Evolutionary conservation across 2,329 filamentous ascomycete species (phyloP), one percentile per base, ranked within the genome.

Genomic region (Talaromyces amestolkiae): DNA sequence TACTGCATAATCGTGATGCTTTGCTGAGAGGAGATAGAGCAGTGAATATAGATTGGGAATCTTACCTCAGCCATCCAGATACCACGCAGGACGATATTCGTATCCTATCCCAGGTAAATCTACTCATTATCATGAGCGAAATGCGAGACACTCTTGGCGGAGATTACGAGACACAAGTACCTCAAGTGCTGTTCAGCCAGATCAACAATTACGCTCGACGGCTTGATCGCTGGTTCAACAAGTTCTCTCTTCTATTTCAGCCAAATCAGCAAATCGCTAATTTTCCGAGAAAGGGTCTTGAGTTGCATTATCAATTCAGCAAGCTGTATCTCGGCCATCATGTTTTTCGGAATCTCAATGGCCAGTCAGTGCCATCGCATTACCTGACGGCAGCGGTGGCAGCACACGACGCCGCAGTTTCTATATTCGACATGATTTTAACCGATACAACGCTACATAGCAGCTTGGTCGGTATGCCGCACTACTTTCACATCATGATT

Each of bases 281-380:
- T 15, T 83, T 81, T 68, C 81, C 81, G 1, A 71, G 74, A 39
- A 81, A 81, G 67, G 81, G 80, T 3, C 79, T 82, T 17, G 73
- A 72, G 4, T 72, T 82, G 33, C 79, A 82, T 68, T 81, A 79
- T 63, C 75, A 82, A 61, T 83, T 82, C 70, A 80, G 79, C 13
- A 78, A 81, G 61, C 72, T 83, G 4, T 79, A 82, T 56, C 73
- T 83, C 7, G 78, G 78, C 47, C 81, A 80, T 1, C 78, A 81
- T 64, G 79, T 78, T n/a, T 74, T 83, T 19, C 76, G 80, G 4
- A 61, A 49, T 47, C 64, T 27, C 45, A 59, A 19, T 67, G 58
- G 39, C 71, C 79, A 53, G 6, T 13, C 49, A 45, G 53, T 63
- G 41, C 61, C 61, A 19, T 63, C 61, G 15, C 61, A 58, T 58